Percentiles rank a stretch among this genome's conserved stretches.
These are phyloP conservation scores for Amaranthus hypochondriacus DNA, from an alignment of 148 eudicot species.

Conservation along the genomic window DNA sequence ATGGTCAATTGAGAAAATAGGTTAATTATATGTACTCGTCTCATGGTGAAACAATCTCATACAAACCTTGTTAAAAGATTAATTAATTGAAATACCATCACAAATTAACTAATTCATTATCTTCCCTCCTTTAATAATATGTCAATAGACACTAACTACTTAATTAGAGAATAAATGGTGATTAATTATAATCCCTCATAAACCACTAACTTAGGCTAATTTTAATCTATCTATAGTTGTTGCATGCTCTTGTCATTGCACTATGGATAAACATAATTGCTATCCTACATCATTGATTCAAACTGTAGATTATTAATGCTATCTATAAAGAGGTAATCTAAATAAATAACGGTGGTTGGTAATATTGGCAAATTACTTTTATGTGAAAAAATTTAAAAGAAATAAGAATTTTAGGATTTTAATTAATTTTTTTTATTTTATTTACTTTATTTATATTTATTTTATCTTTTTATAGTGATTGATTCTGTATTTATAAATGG, in stretches of 20 bases:
- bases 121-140: background rate
- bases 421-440: too few relatives aligned
- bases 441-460: too few relatives aligned
- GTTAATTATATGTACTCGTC: too few relatives aligned
- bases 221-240: conserved; percentile 8
- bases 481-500: too few relatives aligned
- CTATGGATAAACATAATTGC: conserved; percentile 19
- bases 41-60: too few relatives aligned
- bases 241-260: conserved; percentile 24
- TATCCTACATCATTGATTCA: conserved; percentile 21
- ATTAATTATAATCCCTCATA: conserved; percentile 8
- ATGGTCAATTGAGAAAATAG: too few relatives aligned
- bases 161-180: background rate
- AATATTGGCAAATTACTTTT: too few relatives aligned
- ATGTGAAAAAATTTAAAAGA: too few relatives aligned
- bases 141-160: conserved; percentile 1
- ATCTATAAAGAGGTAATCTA: background rate
- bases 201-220: conserved; percentile 9
- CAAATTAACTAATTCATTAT: background rate
- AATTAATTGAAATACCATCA: too few relatives aligned
- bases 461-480: too few relatives aligned
- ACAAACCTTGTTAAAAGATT: too few relatives aligned
- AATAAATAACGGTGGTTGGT: background rate
- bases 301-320: background rate
- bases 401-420: too few relatives aligned